phyloP scores from a whole-genome alignment of 257 asterid species.

The Salvia splendens region DNA sequence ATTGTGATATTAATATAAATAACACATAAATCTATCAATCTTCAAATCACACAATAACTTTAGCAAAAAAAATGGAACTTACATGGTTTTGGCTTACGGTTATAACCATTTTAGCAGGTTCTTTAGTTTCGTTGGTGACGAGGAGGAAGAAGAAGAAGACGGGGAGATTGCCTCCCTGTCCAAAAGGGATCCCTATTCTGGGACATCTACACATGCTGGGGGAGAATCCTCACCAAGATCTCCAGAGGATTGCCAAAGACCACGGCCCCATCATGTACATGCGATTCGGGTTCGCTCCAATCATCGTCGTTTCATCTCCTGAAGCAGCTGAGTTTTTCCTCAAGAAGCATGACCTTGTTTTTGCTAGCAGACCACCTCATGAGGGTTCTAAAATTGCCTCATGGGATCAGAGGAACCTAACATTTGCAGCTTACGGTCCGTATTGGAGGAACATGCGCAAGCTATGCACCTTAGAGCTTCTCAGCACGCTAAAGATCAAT shows the following conservation, averaged over 20 bases:
- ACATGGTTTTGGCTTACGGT: constrained; percentile 32
- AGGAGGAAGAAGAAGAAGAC: constrained; percentile 18
- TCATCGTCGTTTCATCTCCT: constrained; percentile 49
- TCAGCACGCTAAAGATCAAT: constrained; percentile 42
- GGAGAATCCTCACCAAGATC: constrained; percentile 51
- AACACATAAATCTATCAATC: not conserved
- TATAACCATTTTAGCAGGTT: not conserved
- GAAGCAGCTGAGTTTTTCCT: constrained; percentile 53
- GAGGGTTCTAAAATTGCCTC: constrained; percentile 44
- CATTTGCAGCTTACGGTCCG: constrained; percentile 43
- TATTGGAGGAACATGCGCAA: constrained; percentile 66
- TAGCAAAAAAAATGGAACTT: not conserved
- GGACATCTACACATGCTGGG: constrained; percentile 61
- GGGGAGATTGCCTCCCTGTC: constrained; percentile 47
- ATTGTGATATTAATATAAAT: no score
- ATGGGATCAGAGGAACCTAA: constrained; percentile 42
- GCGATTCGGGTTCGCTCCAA: constrained; percentile 42
- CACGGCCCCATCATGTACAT: constrained; percentile 58
- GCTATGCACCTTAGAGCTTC: constrained; percentile 49
- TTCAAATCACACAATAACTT: not conserved
- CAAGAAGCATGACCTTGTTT: constrained; percentile 47
- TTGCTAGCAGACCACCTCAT: constrained; percentile 55
- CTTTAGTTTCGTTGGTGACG: constrained; percentile 11
- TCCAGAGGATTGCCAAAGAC: constrained; percentile 36
- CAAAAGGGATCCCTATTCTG: constrained; percentile 50